phyloP scores from a whole-genome alignment of 345 rosid genomes.

The Pugionium cornutum region DNA sequence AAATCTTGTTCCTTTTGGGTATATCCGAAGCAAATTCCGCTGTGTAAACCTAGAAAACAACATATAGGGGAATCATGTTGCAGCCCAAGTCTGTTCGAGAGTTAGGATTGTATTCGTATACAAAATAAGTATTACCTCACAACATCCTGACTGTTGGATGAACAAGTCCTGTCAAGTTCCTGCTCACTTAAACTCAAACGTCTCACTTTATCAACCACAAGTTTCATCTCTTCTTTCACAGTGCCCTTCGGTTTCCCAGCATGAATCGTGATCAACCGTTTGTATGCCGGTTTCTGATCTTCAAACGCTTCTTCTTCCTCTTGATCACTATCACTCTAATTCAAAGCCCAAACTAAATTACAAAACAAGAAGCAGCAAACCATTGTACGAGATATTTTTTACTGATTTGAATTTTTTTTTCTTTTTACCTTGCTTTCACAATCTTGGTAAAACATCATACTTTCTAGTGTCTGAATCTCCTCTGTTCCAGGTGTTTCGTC shows the following conservation, averaged over 20 bases:
- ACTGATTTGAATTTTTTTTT: neutral
- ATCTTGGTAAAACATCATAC: slow-evolving; percentile 37
- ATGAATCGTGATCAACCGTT: slow-evolving; percentile 55
- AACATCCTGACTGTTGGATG: slow-evolving; percentile 52
- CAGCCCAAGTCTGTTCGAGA: no score
- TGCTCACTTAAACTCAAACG: slow-evolving; percentile 82
- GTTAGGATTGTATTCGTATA: no score
- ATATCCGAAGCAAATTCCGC: slow-evolving; percentile 72
- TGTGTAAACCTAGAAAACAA: slow-evolving; percentile 70
- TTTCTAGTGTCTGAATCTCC: slow-evolving; percentile 35
- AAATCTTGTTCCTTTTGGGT: slow-evolving; percentile 85
- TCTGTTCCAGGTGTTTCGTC: slow-evolving; percentile 45
- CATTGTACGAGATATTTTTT: no score
- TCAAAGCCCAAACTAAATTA: slow-evolving; percentile 15
- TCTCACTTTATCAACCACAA: slow-evolving; percentile 49
- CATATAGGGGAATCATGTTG: no score
- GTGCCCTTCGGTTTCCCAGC: slow-evolving; percentile 62
- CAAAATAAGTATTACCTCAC: slow-evolving; percentile 50
- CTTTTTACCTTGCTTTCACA: slow-evolving; percentile 44
- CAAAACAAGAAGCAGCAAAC: slow-evolving; percentile 6
- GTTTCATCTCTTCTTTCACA: slow-evolving; percentile 48
- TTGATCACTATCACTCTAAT: slow-evolving; percentile 49
- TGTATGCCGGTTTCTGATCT: slow-evolving; percentile 43
- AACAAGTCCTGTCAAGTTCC: slow-evolving; percentile 58
- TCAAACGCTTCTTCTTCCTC: slow-evolving; percentile 44